Evolutionary conservation across 176 grass and related monocot genomes (phyloP).

Genomic region (Lolium rigidum): DNA sequence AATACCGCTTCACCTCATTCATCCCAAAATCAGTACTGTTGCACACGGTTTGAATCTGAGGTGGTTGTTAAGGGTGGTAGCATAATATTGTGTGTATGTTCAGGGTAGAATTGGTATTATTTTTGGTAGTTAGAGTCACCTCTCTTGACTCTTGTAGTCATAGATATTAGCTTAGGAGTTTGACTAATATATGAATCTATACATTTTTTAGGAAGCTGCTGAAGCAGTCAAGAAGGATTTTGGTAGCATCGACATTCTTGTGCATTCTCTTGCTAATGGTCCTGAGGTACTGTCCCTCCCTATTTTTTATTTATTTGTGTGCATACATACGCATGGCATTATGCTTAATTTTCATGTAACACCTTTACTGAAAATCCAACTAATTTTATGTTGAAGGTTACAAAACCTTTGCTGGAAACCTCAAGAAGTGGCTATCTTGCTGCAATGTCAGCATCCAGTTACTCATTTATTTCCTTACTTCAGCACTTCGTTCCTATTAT

Average conservation of each 20-base stretch:
- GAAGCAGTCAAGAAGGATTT: constrained; percentile 94
- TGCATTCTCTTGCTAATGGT: constrained; percentile 98
- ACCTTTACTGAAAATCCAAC: constrained; percentile 32
- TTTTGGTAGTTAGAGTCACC: background rate
- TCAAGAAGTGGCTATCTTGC: constrained; percentile 96
- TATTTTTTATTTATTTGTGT: background rate
- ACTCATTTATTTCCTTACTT: constrained; percentile 88
- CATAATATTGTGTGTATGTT: background rate
- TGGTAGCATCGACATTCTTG: constrained; percentile 95
- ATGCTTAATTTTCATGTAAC: background rate
- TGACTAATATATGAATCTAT: constrained; percentile 15
- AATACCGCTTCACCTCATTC: background rate
- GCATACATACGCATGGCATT: background rate
- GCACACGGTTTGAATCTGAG: background rate
- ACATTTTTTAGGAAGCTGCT: constrained; percentile 75
- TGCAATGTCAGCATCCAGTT: constrained; percentile 98
- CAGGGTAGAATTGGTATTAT: background rate
- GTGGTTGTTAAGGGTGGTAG: background rate
- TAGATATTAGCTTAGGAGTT: constrained; percentile 22
- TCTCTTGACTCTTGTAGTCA: constrained; percentile 1
- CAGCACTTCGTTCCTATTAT: constrained; percentile 95
- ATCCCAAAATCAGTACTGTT: background rate
- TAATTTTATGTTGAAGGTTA: constrained; percentile 63
- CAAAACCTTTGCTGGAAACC: constrained; percentile 87
- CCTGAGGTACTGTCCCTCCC: constrained; percentile 60